These are phyloP conservation scores for Boletus subparvulus DNA, from an alignment of 768 basidiomycete species.

Conservation along the genomic window DNA sequence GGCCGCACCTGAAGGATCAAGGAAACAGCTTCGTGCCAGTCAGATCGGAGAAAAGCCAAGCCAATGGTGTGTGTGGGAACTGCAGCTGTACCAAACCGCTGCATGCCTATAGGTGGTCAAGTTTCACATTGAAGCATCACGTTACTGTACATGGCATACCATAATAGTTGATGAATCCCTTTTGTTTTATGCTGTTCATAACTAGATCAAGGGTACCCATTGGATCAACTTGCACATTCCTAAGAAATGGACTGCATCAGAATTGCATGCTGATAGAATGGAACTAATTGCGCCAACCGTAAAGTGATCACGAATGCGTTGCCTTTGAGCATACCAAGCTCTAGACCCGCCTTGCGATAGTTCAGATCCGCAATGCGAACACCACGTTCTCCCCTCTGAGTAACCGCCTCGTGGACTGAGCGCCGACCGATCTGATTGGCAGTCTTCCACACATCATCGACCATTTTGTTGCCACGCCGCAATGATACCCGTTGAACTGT, in stretches of 20 bases:
- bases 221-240: conserved; percentile 82
- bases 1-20: conserved; percentile 80
- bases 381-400: conserved; percentile 83
- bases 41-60: conserved; percentile 80
- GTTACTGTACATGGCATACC: conserved; percentile 49
- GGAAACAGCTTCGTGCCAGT: conserved; percentile 87
- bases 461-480: conserved; percentile 69
- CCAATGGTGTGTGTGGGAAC: conserved; percentile 96
- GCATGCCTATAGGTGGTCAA: conserved; percentile 72
- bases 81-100: conserved; percentile 95
- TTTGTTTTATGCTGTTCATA: conserved; percentile 71
- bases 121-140: background rate
- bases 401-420: conserved; percentile 55
- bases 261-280: conserved; percentile 14
- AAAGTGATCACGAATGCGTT: conserved; percentile 95
- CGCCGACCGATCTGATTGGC: conserved; percentile 68
- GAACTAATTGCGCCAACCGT: conserved; percentile 47
- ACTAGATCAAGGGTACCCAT: conserved; percentile 70
- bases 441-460: conserved; percentile 82
- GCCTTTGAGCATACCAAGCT: conserved; percentile 95
- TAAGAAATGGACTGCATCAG: conserved; percentile 31
- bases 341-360: conserved; percentile 79
- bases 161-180: conserved; percentile 98
- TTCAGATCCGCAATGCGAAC: conserved; percentile 84
- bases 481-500: conserved; percentile 91